These are phyloP conservation scores for Cryomyces minteri DNA, from an alignment of 495 filamentous ascomycete genomes.

Conservation along the genomic window DNA sequence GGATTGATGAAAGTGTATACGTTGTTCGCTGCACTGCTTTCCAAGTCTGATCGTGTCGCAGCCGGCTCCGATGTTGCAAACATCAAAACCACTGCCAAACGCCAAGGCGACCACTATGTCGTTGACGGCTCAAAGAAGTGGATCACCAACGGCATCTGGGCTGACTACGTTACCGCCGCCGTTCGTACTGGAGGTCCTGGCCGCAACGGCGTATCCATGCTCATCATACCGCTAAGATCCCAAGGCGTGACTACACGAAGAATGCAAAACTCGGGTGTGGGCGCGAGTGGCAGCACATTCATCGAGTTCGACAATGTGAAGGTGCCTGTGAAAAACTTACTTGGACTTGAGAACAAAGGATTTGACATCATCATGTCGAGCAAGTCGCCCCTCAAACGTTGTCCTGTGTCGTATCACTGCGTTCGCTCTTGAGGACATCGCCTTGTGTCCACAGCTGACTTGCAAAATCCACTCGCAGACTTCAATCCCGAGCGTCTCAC, in stretches of 20 bases:
- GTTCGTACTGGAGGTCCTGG: slow-evolving; percentile 34
- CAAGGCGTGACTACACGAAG: slow-evolving; percentile 20
- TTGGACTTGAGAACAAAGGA: neutral
- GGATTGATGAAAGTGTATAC: neutral
- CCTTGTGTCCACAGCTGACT: neutral
- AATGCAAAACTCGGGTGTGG: slow-evolving; percentile 13
- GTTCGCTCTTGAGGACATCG: neutral
- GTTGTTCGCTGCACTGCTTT: neutral
- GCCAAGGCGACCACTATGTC: slow-evolving; percentile 27
- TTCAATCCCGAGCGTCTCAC: neutral
- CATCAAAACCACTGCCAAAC: slow-evolving; percentile 30
- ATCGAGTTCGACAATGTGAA: neutral
- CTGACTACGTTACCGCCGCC: slow-evolving; percentile 33
- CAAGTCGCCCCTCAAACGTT: neutral
- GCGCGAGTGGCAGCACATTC: neutral
- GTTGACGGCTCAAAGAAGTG: slow-evolving; percentile 40
- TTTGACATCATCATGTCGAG: neutral
- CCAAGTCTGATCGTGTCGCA: neutral
- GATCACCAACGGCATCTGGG: slow-evolving; percentile 38
- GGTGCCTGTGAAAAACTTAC: neutral
- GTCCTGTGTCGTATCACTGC: neutral
- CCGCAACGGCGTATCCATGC: slow-evolving; percentile 27
- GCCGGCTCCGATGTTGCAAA: slow-evolving; percentile 34
- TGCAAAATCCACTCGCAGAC: neutral
- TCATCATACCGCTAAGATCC: slow-evolving; percentile 31